phyloP scores from a whole-genome alignment of 2,329 filamentous ascomycete species.

The Stagonosporopsis cucurbitacearum region DNA sequence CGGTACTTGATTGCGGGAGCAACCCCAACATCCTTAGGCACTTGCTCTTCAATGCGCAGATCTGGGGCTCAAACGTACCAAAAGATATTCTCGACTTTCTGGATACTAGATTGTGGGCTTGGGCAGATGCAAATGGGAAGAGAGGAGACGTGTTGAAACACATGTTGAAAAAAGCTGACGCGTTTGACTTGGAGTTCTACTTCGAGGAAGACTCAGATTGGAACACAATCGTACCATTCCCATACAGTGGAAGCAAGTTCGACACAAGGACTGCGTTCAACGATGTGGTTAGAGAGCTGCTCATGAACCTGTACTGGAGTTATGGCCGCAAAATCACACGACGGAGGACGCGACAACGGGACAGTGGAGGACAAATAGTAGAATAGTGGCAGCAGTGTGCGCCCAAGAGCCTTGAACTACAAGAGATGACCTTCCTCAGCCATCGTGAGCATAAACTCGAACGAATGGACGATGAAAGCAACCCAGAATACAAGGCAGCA shows the following conservation, averaged over 20 bases:
- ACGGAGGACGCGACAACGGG: slow-evolving; percentile 17
- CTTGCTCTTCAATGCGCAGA: slow-evolving; percentile 46
- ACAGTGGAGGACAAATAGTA: background rate
- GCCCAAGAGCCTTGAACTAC: background rate
- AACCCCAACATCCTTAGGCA: slow-evolving; percentile 39
- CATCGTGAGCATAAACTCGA: background rate
- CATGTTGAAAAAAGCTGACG: slow-evolving; percentile 41
- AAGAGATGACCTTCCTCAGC: slow-evolving; percentile 3
- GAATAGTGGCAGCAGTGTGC: background rate
- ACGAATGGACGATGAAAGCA: slow-evolving; percentile 8
- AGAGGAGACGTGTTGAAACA: slow-evolving; percentile 38
- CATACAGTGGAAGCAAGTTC: slow-evolving; percentile 44
- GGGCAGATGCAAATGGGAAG: slow-evolving; percentile 39
- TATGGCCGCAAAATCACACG: slow-evolving; percentile 44
- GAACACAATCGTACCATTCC: slow-evolving; percentile 41
- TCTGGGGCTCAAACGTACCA: slow-evolving; percentile 26
- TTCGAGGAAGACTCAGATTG: slow-evolving; percentile 38
- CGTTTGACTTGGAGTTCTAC: slow-evolving; percentile 45
- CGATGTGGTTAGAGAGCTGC: slow-evolving; percentile 34
- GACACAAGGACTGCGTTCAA: slow-evolving; percentile 37
- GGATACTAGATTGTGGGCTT: slow-evolving; percentile 44
- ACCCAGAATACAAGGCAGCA: background rate
- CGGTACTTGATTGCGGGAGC: slow-evolving; percentile 40
- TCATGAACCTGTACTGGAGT: slow-evolving; percentile 41
- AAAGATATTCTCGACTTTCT: slow-evolving; percentile 39